Evolutionary conservation across 768 basidiomycete species (phyloP).

Genomic region (Boletus sensibilis): DNA sequence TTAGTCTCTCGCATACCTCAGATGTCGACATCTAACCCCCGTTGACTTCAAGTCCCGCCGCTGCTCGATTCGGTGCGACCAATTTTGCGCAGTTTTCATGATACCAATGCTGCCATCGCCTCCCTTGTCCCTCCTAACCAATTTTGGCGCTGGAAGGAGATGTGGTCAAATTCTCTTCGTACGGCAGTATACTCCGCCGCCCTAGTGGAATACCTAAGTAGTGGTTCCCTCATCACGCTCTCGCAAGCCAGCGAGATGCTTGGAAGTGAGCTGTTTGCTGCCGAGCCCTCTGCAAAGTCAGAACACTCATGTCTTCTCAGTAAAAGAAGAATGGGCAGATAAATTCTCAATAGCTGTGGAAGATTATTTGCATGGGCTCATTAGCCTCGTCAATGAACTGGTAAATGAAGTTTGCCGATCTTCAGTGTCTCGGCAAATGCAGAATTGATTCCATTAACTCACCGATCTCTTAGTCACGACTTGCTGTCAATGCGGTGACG

Average conservation of each 20-base stretch:
- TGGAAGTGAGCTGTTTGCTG: constrained; percentile 54
- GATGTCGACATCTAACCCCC: constrained; percentile 8
- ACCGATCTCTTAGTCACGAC: constrained; percentile 54
- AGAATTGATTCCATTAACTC: constrained; percentile 1
- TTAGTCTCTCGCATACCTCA: constrained; percentile 36
- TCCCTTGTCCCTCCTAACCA: constrained; percentile 64
- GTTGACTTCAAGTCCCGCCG: constrained; percentile 47
- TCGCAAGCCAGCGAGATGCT: constrained; percentile 50
- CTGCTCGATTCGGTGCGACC: constrained; percentile 59
- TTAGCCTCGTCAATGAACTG: constrained; percentile 76
- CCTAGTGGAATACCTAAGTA: constrained; percentile 62
- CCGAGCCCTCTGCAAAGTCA: neutral
- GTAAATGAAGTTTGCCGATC: constrained; percentile 40
- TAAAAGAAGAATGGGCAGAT: constrained; percentile 68
- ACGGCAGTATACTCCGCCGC: constrained; percentile 65
- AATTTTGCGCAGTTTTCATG: constrained; percentile 53
- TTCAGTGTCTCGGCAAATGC: neutral
- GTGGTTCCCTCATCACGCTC: constrained; percentile 58
- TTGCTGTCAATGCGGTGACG: constrained; percentile 81
- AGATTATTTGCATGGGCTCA: constrained; percentile 81
- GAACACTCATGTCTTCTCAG: constrained; percentile 36
- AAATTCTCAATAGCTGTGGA: constrained; percentile 63
- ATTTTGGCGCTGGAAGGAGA: constrained; percentile 83
- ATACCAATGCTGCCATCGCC: constrained; percentile 51
- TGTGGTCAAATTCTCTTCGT: constrained; percentile 74